Base-by-base conservation (phyloP, 2,329 filamentous ascomycete species). In the Diaporthe australafricana region DNA sequence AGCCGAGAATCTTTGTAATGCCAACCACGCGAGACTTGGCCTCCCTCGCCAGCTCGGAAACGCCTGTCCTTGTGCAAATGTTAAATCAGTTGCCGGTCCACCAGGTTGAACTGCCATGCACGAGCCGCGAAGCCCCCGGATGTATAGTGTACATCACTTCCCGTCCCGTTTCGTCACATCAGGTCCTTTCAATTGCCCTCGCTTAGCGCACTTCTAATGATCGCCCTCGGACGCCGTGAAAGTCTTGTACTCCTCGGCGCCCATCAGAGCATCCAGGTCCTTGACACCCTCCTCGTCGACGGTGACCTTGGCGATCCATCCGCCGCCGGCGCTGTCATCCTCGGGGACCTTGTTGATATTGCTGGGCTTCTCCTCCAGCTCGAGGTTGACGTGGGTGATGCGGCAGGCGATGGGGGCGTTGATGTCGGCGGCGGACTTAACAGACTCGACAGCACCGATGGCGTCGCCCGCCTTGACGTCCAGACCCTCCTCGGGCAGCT, bases 391-490 rank as follows among this genome's bases (percentile, higher is more conserved):
- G 79, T 92, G 89, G 47, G 90, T 87, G 73, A 99, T 90, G 77
- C 86, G 93, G 80, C 96, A 96, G 67, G 88, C 85, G 76, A 98
- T 89, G 22, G 96, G 96, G 17, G 94, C 92, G 85, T 98, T 93
- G 87, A 99, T 98, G 82, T 99, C 96, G 75, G 94, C 96, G n/a
- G 96, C 96, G 74, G 93, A 96, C 88, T 99, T 99, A 83, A 99
- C 96, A 3, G 95, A 98, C 87, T 99, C 96, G 77, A 99, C 96
- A 73, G 96, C 95, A 76, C 96, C 96, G 77, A 98, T 93, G 75
- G 93, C 88, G 80, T 98, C 96, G 78, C 95, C 95, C 71, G 91
- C 89, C 72, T 84, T 83, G 74, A 97, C 88, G 78, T 92, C 89
- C 77, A 91, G 86, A 75, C 90, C 92, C 70, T 87, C 80, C 76